phyloP scores from a whole-genome alignment of 2,329 filamentous ascomycete species.

The Neopestalotiopsis clavispora region DNA sequence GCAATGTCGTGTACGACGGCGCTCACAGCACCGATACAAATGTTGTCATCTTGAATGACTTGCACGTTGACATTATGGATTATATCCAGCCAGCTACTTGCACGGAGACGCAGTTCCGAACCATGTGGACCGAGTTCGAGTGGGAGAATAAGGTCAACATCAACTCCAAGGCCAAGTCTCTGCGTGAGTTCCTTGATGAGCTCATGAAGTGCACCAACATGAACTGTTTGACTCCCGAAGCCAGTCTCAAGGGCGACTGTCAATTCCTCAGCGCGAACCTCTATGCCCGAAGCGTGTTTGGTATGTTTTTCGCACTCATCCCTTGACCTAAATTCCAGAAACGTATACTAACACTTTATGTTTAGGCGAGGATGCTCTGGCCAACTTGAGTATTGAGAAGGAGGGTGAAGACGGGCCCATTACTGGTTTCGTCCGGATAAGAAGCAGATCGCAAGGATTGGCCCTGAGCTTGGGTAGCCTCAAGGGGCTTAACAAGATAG shows the following conservation, averaged over 20 bases:
- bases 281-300: constrained; percentile 96
- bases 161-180: constrained; percentile 91
- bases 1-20: constrained; percentile 97
- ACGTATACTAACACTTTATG: background rate
- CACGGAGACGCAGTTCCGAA: constrained; percentile 97
- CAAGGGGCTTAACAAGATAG: constrained; percentile 90
- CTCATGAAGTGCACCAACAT: constrained; percentile 99
- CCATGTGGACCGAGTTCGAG: constrained; percentile 99
- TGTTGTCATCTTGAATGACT: constrained; percentile 96
- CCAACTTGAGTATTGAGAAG: constrained; percentile 97
- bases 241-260: constrained; percentile 94
- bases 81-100: constrained; percentile 98
- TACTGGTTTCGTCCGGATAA: constrained; percentile 96
- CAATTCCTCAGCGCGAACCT: constrained; percentile 97
- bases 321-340: background rate
- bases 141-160: constrained; percentile 99
- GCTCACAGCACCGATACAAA: constrained; percentile 91
- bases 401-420: constrained; percentile 94
- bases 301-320: constrained; percentile 65
- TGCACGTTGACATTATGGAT: constrained; percentile 99
- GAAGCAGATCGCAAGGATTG: constrained; percentile 93
- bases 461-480: constrained; percentile 91
- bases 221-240: constrained; percentile 96
- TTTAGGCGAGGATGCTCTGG: constrained; percentile 93
- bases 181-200: constrained; percentile 90